Evolutionary conservation across 768 basidiomycete genomes (phyloP).

Genomic region (Chiua virens): DNA sequence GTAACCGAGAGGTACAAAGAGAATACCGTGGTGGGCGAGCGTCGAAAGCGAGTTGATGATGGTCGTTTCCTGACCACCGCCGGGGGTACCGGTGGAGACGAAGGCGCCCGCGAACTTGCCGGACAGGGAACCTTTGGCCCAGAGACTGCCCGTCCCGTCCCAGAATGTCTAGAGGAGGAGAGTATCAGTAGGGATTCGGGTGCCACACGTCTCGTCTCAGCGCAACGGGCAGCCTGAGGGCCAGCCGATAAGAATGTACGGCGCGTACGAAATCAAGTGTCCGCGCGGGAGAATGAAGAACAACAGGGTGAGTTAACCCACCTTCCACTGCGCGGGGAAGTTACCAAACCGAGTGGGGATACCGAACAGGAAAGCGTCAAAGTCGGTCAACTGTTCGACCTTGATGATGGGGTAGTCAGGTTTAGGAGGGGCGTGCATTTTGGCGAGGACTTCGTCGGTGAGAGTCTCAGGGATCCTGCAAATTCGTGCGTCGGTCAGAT

Average conservation of each 20-base stretch:
- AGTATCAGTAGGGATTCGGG: too few relatives aligned
- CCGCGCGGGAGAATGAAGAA: not conserved
- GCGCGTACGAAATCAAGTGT: too few relatives aligned
- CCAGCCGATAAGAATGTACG: too few relatives aligned
- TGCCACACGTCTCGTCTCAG: too few relatives aligned
- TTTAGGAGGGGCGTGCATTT: constrained; percentile 71
- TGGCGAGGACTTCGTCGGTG: constrained; percentile 57
- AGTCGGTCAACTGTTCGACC: constrained; percentile 16
- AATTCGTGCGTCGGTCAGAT: not conserved
- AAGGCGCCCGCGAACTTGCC: constrained; percentile 81
- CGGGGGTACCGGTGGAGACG: constrained; percentile 65
- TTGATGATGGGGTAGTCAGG: constrained; percentile 47
- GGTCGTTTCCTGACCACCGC: constrained; percentile 77
- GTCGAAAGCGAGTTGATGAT: constrained; percentile 52
- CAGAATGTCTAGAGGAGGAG: constrained; percentile 55
- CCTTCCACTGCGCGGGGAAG: constrained; percentile 61
- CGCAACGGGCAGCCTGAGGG: too few relatives aligned
- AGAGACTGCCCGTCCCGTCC: constrained; percentile 70
- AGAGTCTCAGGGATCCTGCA: constrained; percentile 79
- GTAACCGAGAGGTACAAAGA: constrained; percentile 73
- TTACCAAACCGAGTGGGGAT: constrained; percentile 47
- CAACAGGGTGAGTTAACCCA: constrained; percentile 21
- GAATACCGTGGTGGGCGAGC: constrained; percentile 70
- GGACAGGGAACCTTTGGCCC: constrained; percentile 55
- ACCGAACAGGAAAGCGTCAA: constrained; percentile 44